phyloP scores from a whole-genome alignment of 768 basidiomycete genomes.

The Leccinum broughii region DNA sequence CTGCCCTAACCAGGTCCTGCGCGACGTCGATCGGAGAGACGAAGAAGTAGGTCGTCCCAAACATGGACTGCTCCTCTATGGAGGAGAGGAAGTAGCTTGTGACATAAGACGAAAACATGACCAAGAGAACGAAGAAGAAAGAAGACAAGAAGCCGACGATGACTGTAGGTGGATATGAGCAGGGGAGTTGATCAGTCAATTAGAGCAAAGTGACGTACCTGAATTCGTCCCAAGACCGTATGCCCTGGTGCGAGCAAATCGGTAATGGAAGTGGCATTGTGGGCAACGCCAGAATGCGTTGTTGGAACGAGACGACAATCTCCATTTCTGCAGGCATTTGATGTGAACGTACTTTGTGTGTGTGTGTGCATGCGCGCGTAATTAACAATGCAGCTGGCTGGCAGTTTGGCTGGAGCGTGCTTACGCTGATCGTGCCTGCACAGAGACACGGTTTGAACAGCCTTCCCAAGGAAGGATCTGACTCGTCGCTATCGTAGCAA shows the following conservation, averaged over 20 bases:
- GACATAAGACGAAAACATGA: constrained; percentile 67
- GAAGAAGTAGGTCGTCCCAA: constrained; percentile 37
- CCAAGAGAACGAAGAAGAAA: constrained; percentile 61
- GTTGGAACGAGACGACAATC: constrained; percentile 57
- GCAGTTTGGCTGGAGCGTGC: constrained; percentile 17
- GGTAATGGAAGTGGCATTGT: constrained; percentile 77
- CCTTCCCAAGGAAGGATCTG: constrained; percentile 63
- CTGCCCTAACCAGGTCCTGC: constrained; percentile 61
- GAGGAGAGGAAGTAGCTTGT: constrained; percentile 65
- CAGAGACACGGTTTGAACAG: constrained; percentile 74
- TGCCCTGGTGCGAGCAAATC: constrained; percentile 69
- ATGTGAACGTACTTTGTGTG: constrained; percentile 70
- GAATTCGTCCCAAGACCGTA: constrained; percentile 79
- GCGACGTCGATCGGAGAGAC: constrained; percentile 59
- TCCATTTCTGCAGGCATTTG: constrained; percentile 75
- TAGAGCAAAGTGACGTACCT: constrained; percentile 39
- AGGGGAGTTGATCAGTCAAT: constrained; percentile 6
- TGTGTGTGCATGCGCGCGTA: constrained; percentile 12
- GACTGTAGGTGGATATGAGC: constrained; percentile 42
- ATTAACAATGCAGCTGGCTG: constrained; percentile 19
- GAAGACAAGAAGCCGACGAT: constrained; percentile 62
- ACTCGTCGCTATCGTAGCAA: constrained; percentile 69
- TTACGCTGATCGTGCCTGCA: constrained; percentile 73
- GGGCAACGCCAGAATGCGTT: constrained; percentile 78
- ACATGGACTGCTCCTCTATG: constrained; percentile 54